Percentiles rank a stretch among this genome's conserved stretches.
Conservation (phyloP, 179 eudicot genomes). For the Pouteria campechiana region DNA sequence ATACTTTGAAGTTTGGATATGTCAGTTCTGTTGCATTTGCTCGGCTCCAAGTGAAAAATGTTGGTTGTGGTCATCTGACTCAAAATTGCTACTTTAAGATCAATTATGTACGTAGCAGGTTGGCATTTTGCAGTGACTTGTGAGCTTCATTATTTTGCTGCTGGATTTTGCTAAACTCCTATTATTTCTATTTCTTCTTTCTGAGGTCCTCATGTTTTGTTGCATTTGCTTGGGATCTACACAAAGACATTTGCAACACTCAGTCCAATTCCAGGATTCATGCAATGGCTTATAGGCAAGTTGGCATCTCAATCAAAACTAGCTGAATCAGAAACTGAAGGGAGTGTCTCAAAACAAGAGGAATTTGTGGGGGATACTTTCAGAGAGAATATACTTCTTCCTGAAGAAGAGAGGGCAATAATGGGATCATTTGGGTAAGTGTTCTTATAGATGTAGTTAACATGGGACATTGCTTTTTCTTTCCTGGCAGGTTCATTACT, state of each 20-base stretch:
- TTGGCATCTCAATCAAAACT: conserved; percentile 51
- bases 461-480: too few relatives aligned
- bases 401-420: conserved; percentile 61
- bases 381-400: conserved; percentile 54
- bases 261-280: conserved; percentile 93
- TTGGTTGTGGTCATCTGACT: too few relatives aligned
- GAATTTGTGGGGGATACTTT: conserved; percentile 51
- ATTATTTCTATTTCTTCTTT: conserved; percentile 2
- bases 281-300: conserved; percentile 86
- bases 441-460: too few relatives aligned
- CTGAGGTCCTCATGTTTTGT: too few relatives aligned
- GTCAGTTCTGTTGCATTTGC: too few relatives aligned
- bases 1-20: too few relatives aligned
- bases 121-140: too few relatives aligned
- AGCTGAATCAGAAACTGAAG: conserved; percentile 15
- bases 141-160: background rate
- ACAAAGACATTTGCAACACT: conserved; percentile 82
- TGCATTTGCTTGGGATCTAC: background rate
- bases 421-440: conserved; percentile 48
- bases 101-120: too few relatives aligned
- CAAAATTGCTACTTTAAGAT: too few relatives aligned
- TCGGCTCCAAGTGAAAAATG: too few relatives aligned
- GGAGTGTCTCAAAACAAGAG: too few relatives aligned
- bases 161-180: background rate
- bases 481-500: too few relatives aligned